These are phyloP conservation scores for Rhodotorula sp. DNA, from an alignment of 1,284 basidiomycete species.

Conservation along the genomic window DNA sequence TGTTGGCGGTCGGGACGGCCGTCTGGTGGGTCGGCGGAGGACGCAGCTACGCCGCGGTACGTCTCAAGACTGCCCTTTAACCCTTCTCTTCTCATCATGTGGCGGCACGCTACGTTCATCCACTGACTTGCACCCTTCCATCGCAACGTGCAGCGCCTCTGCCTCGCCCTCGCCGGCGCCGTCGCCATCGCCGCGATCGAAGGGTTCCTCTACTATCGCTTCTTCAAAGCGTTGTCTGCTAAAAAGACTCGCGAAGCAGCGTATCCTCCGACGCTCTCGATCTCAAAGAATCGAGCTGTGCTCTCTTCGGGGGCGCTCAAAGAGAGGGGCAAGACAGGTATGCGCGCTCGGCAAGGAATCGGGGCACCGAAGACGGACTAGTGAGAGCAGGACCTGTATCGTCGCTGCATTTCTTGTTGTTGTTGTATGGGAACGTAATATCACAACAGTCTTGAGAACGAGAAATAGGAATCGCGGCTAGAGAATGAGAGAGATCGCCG, in stretches of 20 bases:
- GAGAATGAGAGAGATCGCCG: not conserved
- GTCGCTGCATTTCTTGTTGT: not conserved
- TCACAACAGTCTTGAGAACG: slow-evolving; percentile 1
- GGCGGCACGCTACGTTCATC: not conserved
- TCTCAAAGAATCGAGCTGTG: not conserved
- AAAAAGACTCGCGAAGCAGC: not conserved
- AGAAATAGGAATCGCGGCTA: no score
- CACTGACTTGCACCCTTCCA: not conserved
- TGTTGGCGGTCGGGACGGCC: slow-evolving; percentile 40
- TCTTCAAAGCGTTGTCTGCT: slow-evolving; percentile 27
- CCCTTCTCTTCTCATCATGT: slow-evolving; percentile 2
- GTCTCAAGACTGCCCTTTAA: no score
- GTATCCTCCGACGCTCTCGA: no score
- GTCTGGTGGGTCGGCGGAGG: slow-evolving; percentile 44
- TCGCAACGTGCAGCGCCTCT: slow-evolving; percentile 31
- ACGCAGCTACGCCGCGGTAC: slow-evolving; percentile 31
- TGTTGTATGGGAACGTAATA: not conserved
- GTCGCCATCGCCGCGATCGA: slow-evolving; percentile 43
- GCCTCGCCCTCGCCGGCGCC: slow-evolving; percentile 38
- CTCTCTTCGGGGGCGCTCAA: not conserved
- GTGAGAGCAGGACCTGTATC: not conserved
- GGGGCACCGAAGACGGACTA: not conserved
- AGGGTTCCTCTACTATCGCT: slow-evolving; percentile 43
- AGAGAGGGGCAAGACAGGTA: not conserved
- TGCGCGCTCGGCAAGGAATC: not conserved